Conservation (phyloP, 2,329 filamentous ascomycete species). For the Spiromastix sp. region DNA sequence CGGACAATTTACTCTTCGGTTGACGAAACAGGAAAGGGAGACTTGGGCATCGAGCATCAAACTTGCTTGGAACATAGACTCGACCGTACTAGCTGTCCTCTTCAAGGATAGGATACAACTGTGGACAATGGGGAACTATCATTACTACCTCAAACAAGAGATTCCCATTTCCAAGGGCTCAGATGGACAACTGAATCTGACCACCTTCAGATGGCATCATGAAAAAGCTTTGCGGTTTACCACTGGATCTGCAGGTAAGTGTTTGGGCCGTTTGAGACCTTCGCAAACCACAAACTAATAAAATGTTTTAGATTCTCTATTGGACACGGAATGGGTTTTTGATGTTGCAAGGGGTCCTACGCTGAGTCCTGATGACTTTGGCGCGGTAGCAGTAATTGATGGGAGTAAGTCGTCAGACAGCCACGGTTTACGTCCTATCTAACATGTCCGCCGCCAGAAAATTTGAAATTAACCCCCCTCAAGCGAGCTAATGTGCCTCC, state of each 20-base stretch:
- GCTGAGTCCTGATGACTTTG: slow-evolving; percentile 62
- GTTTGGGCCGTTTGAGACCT: not conserved
- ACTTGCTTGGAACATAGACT: slow-evolving; percentile 85
- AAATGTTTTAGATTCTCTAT: slow-evolving; percentile 33
- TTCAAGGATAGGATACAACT: slow-evolving; percentile 69
- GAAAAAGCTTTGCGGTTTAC: slow-evolving; percentile 67
- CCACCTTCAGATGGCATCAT: slow-evolving; percentile 60
- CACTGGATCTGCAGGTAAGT: slow-evolving; percentile 42
- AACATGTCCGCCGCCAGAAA: slow-evolving; percentile 32
- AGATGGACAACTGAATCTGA: slow-evolving; percentile 14
- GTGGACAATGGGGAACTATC: slow-evolving; percentile 96
- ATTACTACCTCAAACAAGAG: slow-evolving; percentile 96
- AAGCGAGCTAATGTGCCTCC: slow-evolving; percentile 77
- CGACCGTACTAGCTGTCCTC: slow-evolving; percentile 75
- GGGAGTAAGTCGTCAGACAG: slow-evolving; percentile 47
- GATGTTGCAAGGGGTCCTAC: slow-evolving; percentile 59
- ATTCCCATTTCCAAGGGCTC: slow-evolving; percentile 39
- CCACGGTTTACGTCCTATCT: too few relatives aligned
- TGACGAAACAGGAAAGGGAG: slow-evolving; percentile 49
- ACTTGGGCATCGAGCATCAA: slow-evolving; percentile 48
- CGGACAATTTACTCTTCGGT: slow-evolving; percentile 75
- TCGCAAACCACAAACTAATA: too few relatives aligned
- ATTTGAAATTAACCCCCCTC: slow-evolving; percentile 75
- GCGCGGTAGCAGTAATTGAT: slow-evolving; percentile 74
- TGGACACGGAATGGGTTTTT: slow-evolving; percentile 58